phyloP scores from a whole-genome alignment of 2,329 filamentous ascomycete species.

The Paracamarosporium sp. region DNA sequence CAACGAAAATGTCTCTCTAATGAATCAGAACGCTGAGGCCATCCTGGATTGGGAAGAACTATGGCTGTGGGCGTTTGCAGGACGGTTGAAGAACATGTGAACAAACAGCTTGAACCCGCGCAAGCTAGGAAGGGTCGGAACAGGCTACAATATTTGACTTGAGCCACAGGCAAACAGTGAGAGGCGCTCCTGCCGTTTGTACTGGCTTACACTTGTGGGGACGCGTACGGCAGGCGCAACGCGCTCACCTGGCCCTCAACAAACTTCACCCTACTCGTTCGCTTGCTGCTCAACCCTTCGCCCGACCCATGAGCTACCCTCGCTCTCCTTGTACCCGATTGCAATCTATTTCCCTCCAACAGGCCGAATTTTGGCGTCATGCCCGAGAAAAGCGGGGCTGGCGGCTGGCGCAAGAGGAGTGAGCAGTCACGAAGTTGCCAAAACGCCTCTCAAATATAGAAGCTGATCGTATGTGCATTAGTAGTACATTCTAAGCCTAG shows the following conservation, averaged over 20 bases:
- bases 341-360: not conserved
- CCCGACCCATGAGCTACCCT: not conserved
- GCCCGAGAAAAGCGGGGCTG: conserved; percentile 2
- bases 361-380: not conserved
- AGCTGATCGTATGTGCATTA: not conserved
- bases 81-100: not conserved
- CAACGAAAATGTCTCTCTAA: not conserved
- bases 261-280: not conserved
- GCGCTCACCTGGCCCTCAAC: not conserved
- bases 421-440: not conserved
- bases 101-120: not conserved
- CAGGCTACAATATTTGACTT: not conserved
- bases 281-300: not conserved
- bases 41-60: not conserved
- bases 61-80: no score
- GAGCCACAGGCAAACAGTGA: no score
- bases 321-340: not conserved
- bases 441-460: not conserved
- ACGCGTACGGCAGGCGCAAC: not conserved
- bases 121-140: not conserved
- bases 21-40: not conserved
- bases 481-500: conserved; percentile 4
- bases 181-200: not conserved
- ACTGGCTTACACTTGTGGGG: not conserved
- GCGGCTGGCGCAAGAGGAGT: conserved; percentile 8